Conservation (phyloP, 2,329 filamentous ascomycete species). For the Rhynchosporium agropyri region DNA sequence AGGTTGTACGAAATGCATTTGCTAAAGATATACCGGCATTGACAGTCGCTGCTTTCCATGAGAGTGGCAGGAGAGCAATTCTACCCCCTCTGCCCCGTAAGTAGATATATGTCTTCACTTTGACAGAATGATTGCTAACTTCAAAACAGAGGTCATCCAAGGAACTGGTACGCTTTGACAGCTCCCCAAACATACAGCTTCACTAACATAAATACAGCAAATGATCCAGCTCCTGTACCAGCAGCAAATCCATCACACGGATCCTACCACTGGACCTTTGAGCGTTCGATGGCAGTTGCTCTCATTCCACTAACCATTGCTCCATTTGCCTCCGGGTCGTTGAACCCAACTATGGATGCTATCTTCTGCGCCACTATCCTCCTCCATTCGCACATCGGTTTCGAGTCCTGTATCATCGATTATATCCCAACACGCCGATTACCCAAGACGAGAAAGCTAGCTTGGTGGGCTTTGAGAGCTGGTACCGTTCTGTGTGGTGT, state of each 20-base stretch:
- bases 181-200: constrained; percentile 19
- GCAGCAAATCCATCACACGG: constrained; percentile 76
- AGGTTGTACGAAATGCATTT: constrained; percentile 42
- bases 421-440: constrained; percentile 78
- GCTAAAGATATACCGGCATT: constrained; percentile 47
- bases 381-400: constrained; percentile 93
- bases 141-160: constrained; percentile 65
- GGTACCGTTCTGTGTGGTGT: constrained; percentile 81
- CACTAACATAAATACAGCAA: constrained; percentile 58
- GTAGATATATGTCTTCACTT: constrained; percentile 43
- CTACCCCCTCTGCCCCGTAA: constrained; percentile 85
- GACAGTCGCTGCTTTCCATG: constrained; percentile 81
- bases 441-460: constrained; percentile 66
- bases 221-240: constrained; percentile 81
- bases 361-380: constrained; percentile 80
- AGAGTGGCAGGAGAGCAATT: constrained; percentile 72
- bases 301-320: constrained; percentile 86
- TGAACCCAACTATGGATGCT: constrained; percentile 88
- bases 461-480: constrained; percentile 77
- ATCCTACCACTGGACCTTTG: constrained; percentile 98
- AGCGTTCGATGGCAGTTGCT: constrained; percentile 78
- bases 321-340: constrained; percentile 87
- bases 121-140: constrained; percentile 47
- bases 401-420: constrained; percentile 88
- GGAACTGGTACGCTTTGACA: constrained; percentile 65